Evolutionary conservation across 2,329 filamentous ascomycete genomes (phyloP).

Genomic region (Zopfia rhizophila): DNA sequence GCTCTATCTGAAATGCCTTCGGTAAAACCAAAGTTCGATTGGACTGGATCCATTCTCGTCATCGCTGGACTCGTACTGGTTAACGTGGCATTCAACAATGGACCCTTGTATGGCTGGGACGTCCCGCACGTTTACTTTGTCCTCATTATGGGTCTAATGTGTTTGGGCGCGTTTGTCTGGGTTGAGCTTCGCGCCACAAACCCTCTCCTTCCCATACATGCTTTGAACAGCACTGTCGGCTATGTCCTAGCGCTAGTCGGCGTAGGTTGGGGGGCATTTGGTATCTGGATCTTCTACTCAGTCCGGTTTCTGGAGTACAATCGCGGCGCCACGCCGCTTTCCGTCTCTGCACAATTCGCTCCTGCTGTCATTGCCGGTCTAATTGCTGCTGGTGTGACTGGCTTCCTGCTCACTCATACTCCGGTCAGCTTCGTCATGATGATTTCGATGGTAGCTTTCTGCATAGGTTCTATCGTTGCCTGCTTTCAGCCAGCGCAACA

Average conservation of each 20-base stretch:
- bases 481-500: constrained; percentile 45
- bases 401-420: constrained; percentile 51
- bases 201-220: constrained; percentile 40
- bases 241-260: constrained; percentile 40
- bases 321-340: constrained; percentile 44
- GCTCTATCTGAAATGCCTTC: constrained; percentile 22
- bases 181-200: constrained; percentile 38
- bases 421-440: constrained; percentile 52
- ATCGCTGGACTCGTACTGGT: constrained; percentile 39
- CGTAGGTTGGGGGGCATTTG: constrained; percentile 43
- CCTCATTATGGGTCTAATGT: constrained; percentile 39
- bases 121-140: constrained; percentile 39
- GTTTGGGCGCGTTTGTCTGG: constrained; percentile 33
- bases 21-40: constrained; percentile 35
- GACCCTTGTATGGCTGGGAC: constrained; percentile 38
- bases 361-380: constrained; percentile 48
- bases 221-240: constrained; percentile 39
- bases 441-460: constrained; percentile 49
- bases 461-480: constrained; percentile 41
- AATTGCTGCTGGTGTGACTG: constrained; percentile 47
- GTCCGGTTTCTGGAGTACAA: constrained; percentile 47
- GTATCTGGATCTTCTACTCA: constrained; percentile 51
- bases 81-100: constrained; percentile 44
- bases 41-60: constrained; percentile 33
- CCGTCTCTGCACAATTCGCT: constrained; percentile 43